Evolutionary conservation across 176 grass and related monocot genomes (phyloP), one percentile per base, ranked within the genome.

Genomic region (Eragrostis curvula): DNA sequence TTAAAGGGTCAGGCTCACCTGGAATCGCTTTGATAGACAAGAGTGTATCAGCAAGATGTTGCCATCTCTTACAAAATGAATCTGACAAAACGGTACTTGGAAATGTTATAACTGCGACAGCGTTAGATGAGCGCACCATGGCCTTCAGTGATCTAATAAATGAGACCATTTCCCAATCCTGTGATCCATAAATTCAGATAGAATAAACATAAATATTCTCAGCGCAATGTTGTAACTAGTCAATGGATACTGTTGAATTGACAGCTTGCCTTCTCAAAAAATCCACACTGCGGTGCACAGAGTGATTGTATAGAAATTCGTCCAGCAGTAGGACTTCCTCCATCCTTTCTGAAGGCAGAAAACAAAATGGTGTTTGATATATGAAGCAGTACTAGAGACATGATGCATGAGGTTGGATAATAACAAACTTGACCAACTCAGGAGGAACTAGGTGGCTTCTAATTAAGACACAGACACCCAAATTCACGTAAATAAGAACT

Each of bases 81-180:
- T 80, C 56, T 67, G 82, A 89, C 78, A 96, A 83, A 88, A 88
- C 52, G 12, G 83, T 80, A 74, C 74, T 69, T n/a, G 89, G 93
- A 87, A 96, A 92, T 57, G 93, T 94, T 87, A 99, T 74, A 50
- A 99, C 77, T 80, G 93, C 93, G 57, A 96, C 89, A 2, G 79
- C 59, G 79, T 90, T 96, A 57, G 90, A 91, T 43, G 90, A 77
- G 11, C 80, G 90, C 23, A 95, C 81, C 88, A 81, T 88, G 61
- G 89, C 68, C 80, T 86, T 91, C 79, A 98, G 16, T 53, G 87
- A 98, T 85, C 79, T 96, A 67, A 98, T 84, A 90, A 98, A 95
- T 21, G 87, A 91, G 69, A 96, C 89, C 76, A 96, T 93, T 30
- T 98, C 89, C 96, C 96, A 96, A 48, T 91, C 93, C 96, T 98